These are phyloP conservation scores for Babesia ovata DNA, from an alignment of 169 alveolate genomes.

Conservation along the genomic window DNA sequence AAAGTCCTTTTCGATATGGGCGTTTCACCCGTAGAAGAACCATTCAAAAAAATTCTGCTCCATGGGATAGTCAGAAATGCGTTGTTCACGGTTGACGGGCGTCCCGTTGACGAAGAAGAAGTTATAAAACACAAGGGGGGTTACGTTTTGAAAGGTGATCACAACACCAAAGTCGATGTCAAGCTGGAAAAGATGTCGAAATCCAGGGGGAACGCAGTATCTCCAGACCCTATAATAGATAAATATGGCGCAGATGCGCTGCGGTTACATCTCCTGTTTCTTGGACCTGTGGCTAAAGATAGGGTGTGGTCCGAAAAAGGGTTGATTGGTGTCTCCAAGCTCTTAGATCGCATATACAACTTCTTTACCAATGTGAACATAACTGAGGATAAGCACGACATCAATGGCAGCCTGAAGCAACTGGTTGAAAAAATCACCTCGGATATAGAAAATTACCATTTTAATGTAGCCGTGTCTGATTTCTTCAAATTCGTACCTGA, in stretches of 20 bases:
- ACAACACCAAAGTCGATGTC: slow-evolving; percentile 24
- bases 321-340: slow-evolving; percentile 67
- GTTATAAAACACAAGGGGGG: slow-evolving; percentile 54
- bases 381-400: not conserved
- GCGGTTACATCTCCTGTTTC: slow-evolving; percentile 82
- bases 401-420: slow-evolving; percentile 16
- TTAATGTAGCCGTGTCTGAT: slow-evolving; percentile 69
- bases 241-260: slow-evolving; percentile 85
- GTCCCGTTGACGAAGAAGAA: slow-evolving; percentile 7
- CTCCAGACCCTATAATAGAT: slow-evolving; percentile 75
- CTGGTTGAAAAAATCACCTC: slow-evolving; percentile 60
- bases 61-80: slow-evolving; percentile 86
- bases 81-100: slow-evolving; percentile 43
- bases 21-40: slow-evolving; percentile 79
- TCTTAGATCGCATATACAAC: slow-evolving; percentile 43
- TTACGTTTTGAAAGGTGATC: slow-evolving; percentile 42
- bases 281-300: slow-evolving; percentile 85
- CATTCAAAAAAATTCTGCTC: slow-evolving; percentile 82
- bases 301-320: slow-evolving; percentile 77
- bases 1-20: slow-evolving; percentile 84
- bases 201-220: slow-evolving; percentile 82
- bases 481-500: slow-evolving; percentile 35
- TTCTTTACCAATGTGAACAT: slow-evolving; percentile 44
- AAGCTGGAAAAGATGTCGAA: slow-evolving; percentile 86
- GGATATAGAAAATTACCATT: slow-evolving; percentile 67